These are phyloP conservation scores for Draba incana DNA, from an alignment of 345 rosid species.

Conservation along the genomic window DNA sequence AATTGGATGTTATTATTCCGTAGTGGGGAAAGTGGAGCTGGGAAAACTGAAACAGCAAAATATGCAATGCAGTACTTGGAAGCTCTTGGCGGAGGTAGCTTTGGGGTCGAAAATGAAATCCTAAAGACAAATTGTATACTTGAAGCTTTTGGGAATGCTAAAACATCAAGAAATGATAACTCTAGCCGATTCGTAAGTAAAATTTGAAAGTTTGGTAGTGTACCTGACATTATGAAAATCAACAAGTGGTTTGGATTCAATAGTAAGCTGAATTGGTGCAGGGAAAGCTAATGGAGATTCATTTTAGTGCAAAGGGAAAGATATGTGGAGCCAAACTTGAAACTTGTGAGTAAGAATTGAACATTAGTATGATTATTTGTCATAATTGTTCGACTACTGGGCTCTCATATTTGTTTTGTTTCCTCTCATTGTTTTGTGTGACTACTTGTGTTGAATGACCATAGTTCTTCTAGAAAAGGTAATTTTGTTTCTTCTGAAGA, in stretches of 20 bases:
- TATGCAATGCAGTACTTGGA: slow-evolving; percentile 85
- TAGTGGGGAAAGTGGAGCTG: slow-evolving; percentile 99
- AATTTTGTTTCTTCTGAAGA: slow-evolving; percentile 25
- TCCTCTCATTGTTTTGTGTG: background rate
- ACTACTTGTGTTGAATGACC: slow-evolving; percentile 26
- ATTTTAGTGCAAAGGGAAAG: slow-evolving; percentile 73
- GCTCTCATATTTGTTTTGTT: slow-evolving; percentile 4
- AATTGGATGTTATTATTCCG: slow-evolving; percentile 15
- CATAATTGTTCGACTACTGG: background rate
- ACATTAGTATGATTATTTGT: slow-evolving; percentile 2
- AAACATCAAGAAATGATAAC: slow-evolving; percentile 83
- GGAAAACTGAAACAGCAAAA: slow-evolving; percentile 96
- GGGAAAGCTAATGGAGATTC: slow-evolving; percentile 90
- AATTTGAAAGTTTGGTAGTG: background rate
- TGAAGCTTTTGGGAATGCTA: slow-evolving; percentile 97
- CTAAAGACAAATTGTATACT: slow-evolving; percentile 70
- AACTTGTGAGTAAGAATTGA: slow-evolving; percentile 63
- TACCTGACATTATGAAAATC: background rate
- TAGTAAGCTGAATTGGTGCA: slow-evolving; percentile 43
- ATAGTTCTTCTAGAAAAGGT: slow-evolving; percentile 94
- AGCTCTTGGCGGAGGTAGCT: slow-evolving; percentile 70
- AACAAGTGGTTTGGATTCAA: slow-evolving; percentile 2
- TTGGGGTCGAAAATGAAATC: slow-evolving; percentile 65
- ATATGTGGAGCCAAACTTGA: slow-evolving; percentile 80
- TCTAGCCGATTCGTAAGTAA: slow-evolving; percentile 84